phyloP scores from a whole-genome alignment of 371 early-diverging fungal species.

The Cokeromyces recurvatus region DNA sequence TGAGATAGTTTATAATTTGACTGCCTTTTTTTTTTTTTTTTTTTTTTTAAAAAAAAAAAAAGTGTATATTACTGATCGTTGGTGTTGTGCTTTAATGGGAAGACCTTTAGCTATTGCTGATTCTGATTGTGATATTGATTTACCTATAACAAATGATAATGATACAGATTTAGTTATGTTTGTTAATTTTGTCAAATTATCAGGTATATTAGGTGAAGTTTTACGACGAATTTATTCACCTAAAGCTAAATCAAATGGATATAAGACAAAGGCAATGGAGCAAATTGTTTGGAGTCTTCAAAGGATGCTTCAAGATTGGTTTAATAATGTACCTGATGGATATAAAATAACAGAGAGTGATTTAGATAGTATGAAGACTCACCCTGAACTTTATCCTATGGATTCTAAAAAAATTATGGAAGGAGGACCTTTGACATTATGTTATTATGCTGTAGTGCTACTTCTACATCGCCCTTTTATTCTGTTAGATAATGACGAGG shows the following conservation, averaged over 20 bases:
- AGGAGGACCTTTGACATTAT: constrained; percentile 41
- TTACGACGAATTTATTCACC: constrained; percentile 34
- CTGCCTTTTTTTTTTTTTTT: no score
- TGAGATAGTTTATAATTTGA: no score
- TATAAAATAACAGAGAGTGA: constrained; percentile 22
- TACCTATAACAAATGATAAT: constrained; percentile 7
- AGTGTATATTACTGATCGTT: constrained; percentile 33
- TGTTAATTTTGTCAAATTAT: constrained; percentile 27
- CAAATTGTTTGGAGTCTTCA: constrained; percentile 22
- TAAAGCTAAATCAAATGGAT: constrained; percentile 21
- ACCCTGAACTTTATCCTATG: not conserved
- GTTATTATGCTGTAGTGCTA: constrained; percentile 32
- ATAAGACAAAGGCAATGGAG: constrained; percentile 20
- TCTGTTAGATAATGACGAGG: constrained; percentile 7
- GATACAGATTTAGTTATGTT: constrained; percentile 16
- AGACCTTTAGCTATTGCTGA: constrained; percentile 38
- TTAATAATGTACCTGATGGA: constrained; percentile 13
- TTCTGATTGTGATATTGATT: constrained; percentile 34
- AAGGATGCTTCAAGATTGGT: constrained; percentile 28
- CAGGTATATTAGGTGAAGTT: constrained; percentile 33
- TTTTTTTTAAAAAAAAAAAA: no score
- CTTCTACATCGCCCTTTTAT: constrained; percentile 52
- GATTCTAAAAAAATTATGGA: constrained; percentile 13
- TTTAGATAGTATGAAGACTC: constrained; percentile 1
- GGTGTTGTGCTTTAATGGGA: constrained; percentile 40